Conservation (phyloP, 805 yeast species). For the Starmerella stellata region DNA sequence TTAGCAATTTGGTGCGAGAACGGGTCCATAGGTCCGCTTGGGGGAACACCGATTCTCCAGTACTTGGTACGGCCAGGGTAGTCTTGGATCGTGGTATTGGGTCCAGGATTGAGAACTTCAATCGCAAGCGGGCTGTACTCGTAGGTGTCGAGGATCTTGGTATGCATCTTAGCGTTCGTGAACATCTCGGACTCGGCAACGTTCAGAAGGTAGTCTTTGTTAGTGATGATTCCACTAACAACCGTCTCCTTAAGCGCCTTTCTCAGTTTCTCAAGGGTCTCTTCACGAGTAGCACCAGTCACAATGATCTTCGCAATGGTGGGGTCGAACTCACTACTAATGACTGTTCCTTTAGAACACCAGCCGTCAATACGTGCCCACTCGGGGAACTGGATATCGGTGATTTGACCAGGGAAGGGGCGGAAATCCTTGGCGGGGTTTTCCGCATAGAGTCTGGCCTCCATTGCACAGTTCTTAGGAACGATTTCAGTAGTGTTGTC, state of each 20-base stretch:
- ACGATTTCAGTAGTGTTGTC: constrained; percentile 33
- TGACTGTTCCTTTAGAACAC: constrained; percentile 72
- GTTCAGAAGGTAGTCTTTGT: constrained; percentile 72
- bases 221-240: constrained; percentile 74
- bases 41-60: constrained; percentile 93
- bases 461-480: constrained; percentile 82
- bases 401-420: constrained; percentile 91
- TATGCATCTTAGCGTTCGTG: constrained; percentile 62
- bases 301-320: constrained; percentile 92
- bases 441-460: constrained; percentile 90
- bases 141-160: constrained; percentile 70
- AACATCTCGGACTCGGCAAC: constrained; percentile 76
- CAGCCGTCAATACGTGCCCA: constrained; percentile 93
- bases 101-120: constrained; percentile 77
- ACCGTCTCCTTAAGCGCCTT: constrained; percentile 72
- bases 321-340: constrained; percentile 91
- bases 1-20: constrained; percentile 81
- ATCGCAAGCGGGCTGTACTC: constrained; percentile 67
- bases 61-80: constrained; percentile 75
- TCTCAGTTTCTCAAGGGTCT: constrained; percentile 60
- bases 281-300: constrained; percentile 74
- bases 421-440: constrained; percentile 87
- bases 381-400: constrained; percentile 66
- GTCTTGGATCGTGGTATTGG: constrained; percentile 91
- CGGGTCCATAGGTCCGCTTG: constrained; percentile 95